Conservation (phyloP, 495 filamentous ascomycete species). For the Tuber melanosporum region DNA sequence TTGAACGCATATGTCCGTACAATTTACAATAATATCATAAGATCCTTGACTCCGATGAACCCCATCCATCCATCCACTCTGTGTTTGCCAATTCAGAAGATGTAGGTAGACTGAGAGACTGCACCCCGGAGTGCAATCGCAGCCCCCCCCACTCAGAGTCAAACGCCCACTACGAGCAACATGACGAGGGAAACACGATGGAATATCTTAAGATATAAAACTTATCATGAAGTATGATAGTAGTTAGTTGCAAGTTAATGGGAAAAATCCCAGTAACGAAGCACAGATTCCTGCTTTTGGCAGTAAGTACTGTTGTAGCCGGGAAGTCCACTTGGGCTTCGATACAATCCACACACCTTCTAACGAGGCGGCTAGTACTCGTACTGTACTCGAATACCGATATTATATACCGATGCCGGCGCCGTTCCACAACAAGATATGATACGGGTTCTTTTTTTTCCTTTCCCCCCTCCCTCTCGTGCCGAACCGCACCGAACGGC, state of each 20-base stretch:
- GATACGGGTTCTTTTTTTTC: too few species aligned
- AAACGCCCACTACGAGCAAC: neutral
- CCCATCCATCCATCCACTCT: neutral
- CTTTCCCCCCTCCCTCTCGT: neutral
- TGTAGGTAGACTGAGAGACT: neutral
- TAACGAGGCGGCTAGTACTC: neutral
- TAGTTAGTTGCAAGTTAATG: neutral
- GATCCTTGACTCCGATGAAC: neutral
- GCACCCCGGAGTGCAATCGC: neutral
- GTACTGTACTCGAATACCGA: too few species aligned
- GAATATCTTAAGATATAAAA: neutral
- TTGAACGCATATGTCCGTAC: neutral
- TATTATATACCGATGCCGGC: neutral
- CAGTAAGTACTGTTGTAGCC: neutral
- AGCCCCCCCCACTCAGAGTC: neutral
- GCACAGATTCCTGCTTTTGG: neutral
- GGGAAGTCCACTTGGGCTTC: neutral
- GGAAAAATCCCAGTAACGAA: neutral
- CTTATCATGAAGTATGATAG: neutral
- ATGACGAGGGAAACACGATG: too few species aligned
- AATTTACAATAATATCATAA: conserved; percentile 4
- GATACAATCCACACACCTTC: neutral
- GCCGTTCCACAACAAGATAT: neutral
- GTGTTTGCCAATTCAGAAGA: neutral
- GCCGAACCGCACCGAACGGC: neutral